Evolutionary conservation across 2,329 filamentous ascomycete species (phyloP).

Genomic region (Nannizziopsis arthrosporioides): DNA sequence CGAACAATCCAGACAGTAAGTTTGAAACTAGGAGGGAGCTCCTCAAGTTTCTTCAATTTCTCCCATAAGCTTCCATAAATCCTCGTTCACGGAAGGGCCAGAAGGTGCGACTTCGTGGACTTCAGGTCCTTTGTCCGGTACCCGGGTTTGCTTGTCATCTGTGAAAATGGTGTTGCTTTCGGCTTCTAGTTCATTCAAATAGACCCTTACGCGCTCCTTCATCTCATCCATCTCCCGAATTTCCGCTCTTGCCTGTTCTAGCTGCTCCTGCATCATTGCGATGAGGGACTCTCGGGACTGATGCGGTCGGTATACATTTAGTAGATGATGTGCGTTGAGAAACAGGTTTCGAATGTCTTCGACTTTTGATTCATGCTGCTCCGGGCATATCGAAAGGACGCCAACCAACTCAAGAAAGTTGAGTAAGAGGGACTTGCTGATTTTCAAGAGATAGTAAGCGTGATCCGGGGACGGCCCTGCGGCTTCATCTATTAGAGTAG

Average conservation of each 20-base stretch:
- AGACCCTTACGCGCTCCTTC: conserved; percentile 52
- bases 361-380: conserved; percentile 58
- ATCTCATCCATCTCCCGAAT: conserved; percentile 65
- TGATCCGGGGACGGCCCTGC: conserved; percentile 33
- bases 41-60: conserved; percentile 20
- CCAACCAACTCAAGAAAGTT: conserved; percentile 81
- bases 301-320: conserved; percentile 90
- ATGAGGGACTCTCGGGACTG: conserved; percentile 84
- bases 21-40: too few relatives aligned
- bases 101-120: background rate
- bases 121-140: background rate
- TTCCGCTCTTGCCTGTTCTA: conserved; percentile 61
- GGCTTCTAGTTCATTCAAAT: conserved; percentile 26
- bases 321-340: conserved; percentile 81
- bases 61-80: conserved; percentile 32
- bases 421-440: conserved; percentile 73
- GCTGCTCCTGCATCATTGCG: conserved; percentile 71
- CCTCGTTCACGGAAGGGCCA: background rate
- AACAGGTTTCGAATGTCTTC: conserved; percentile 69
- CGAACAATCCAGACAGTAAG: background rate
- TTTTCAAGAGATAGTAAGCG: conserved; percentile 55
- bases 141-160: background rate
- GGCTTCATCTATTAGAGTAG: conserved; percentile 40
- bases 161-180: conserved; percentile 18
- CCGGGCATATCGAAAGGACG: conserved; percentile 55